These are phyloP conservation scores for Neonectria neomacrospora DNA, from an alignment of 2,329 filamentous ascomycete genomes.

Conservation along the genomic window DNA sequence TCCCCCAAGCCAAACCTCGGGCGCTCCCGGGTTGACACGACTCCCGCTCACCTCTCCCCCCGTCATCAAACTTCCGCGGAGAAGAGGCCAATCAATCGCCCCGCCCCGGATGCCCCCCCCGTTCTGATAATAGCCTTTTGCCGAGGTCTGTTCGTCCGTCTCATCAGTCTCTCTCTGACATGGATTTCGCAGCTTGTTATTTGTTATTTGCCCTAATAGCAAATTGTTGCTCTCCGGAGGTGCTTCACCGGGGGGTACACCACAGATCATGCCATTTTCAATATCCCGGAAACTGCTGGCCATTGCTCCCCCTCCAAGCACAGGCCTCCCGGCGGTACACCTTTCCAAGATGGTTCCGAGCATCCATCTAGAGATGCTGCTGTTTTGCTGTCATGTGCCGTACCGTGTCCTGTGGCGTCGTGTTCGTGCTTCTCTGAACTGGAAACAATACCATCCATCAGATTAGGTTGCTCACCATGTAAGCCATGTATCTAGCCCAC, in stretches of 20 bases:
- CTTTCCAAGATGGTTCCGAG: conserved; percentile 20
- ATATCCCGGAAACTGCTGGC: conserved; percentile 9
- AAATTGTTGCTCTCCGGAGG: conserved; percentile 20
- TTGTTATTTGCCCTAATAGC: neutral
- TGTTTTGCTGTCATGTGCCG: neutral
- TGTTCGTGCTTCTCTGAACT: neutral
- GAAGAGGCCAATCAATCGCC: conserved; percentile 2
- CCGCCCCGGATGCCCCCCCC: conserved; percentile 27
- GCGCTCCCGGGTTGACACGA: neutral
- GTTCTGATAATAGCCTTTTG: conserved; percentile 6
- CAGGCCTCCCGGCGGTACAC: conserved; percentile 24
- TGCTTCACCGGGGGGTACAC: conserved; percentile 27
- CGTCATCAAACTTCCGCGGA: too few relatives aligned
- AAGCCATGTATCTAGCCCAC: neutral
- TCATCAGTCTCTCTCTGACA: neutral
- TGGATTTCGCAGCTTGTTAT: too few relatives aligned
- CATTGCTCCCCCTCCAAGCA: conserved; percentile 3
- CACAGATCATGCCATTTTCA: conserved; percentile 4
- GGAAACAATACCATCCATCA: conserved; percentile 5
- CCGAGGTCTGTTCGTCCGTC: conserved; percentile 12
- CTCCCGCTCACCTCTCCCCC: too few relatives aligned
- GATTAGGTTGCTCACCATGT: conserved; percentile 1
- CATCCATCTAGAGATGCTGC: conserved; percentile 19
- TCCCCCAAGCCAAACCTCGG: neutral
- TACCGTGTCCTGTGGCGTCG: neutral